phyloP scores from a whole-genome alignment of 768 basidiomycete species.

The Psilocybe cyanescens region DNA sequence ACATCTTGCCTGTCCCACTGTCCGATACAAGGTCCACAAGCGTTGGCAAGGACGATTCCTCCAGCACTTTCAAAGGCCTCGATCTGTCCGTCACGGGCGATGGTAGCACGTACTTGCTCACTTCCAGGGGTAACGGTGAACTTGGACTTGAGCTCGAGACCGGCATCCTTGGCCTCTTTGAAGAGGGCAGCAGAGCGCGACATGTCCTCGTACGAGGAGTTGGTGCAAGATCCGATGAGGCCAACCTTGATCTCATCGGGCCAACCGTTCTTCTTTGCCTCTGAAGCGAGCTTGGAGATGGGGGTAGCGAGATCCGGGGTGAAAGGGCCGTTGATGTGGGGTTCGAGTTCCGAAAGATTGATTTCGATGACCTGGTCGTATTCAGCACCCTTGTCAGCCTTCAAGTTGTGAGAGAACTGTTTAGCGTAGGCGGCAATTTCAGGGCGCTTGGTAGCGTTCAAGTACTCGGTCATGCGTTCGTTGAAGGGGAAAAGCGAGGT shows the following conservation, averaged over 20 bases:
- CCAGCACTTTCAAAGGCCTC: conserved; percentile 85
- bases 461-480: conserved; percentile 88
- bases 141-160: conserved; percentile 86
- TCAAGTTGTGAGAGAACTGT: conserved; percentile 87
- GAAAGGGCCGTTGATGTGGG: conserved; percentile 99
- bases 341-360: conserved; percentile 96
- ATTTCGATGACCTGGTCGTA: conserved; percentile 96
- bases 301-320: conserved; percentile 99
- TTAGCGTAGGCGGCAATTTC: conserved; percentile 90
- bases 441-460: conserved; percentile 91
- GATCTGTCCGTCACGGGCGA: conserved; percentile 94
- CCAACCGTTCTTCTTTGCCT: conserved; percentile 95
- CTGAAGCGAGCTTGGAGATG: conserved; percentile 91
- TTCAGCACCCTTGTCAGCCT: conserved; percentile 85
- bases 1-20: conserved; percentile 99
- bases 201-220: conserved; percentile 99
- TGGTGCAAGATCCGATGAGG: conserved; percentile 99
- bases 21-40: conserved; percentile 98
- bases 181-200: conserved; percentile 95
- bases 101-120: conserved; percentile 98
- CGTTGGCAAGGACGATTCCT: conserved; percentile 95
- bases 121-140: conserved; percentile 99
- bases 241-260: conserved; percentile 96
- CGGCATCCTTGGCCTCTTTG: conserved; percentile 84
- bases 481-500: conserved; percentile 99